phyloP scores from a whole-genome alignment of 306 rosid genomes.

The Arachis hypogaea region DNA sequence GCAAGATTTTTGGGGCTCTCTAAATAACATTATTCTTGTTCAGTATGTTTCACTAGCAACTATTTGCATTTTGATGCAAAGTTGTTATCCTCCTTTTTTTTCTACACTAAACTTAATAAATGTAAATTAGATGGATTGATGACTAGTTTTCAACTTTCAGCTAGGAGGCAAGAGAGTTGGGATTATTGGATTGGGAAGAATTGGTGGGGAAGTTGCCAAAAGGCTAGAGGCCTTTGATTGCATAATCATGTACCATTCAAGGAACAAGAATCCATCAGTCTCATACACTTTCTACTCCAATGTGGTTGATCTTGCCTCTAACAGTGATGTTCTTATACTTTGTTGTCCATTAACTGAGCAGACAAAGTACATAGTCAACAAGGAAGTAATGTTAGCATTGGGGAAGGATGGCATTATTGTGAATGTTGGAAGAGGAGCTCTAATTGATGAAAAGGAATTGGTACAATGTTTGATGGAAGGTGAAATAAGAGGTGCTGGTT shows the following conservation, averaged over 20 bases:
- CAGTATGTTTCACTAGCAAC: too few species aligned
- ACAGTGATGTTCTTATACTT: conserved; percentile 46
- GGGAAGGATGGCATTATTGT: conserved; percentile 58
- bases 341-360: conserved; percentile 52
- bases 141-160: conserved; percentile 22
- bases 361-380: conserved; percentile 53
- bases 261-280: conserved; percentile 29
- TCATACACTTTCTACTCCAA: conserved; percentile 51
- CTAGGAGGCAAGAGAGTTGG: conserved; percentile 52
- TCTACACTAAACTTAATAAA: too few species aligned
- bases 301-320: conserved; percentile 51
- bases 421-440: conserved; percentile 58
- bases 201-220: conserved; percentile 58
- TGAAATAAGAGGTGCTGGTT: conserved; percentile 43
- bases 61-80: too few species aligned
- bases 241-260: conserved; percentile 48
- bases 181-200: conserved; percentile 61
- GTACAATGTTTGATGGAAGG: conserved; percentile 40
- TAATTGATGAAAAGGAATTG: conserved; percentile 56
- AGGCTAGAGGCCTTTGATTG: conserved; percentile 57
- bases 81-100: too few species aligned
- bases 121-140: too few species aligned
- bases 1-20: too few species aligned
- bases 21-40: too few species aligned
- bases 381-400: conserved; percentile 44